Evolutionary conservation across 2,329 filamentous ascomycete species (phyloP), one percentile per base, ranked within the genome.

Genomic region (Penicillium sp.): DNA sequence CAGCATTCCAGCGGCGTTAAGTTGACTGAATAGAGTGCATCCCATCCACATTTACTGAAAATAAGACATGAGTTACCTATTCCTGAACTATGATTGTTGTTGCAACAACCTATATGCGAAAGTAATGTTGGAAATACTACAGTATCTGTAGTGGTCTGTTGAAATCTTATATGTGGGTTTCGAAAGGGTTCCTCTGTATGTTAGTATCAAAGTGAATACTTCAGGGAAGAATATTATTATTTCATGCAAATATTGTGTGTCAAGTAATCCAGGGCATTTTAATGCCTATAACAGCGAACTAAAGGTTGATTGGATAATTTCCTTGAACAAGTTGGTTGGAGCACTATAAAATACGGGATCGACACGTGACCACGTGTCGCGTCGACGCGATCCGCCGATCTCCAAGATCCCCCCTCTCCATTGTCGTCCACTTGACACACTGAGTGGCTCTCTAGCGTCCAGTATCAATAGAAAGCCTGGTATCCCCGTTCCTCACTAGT

Each of bases 341-440:
- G 29, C 27, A 45, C 27, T 33, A 33, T 35, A 19, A 17, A 25
- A 35, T 15, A n/a, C 13, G 17, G n/a, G 2, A 10, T n/a, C 3
- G 3, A 4, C 69, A 70, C 67, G 65, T 69, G 69, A 65, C 29
- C 17, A 48, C 69, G 67, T 65, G 67, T 68, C 61, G 58, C 62
- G 61, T 62, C 57, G 33, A 61, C 65, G 65, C 67, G 68, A 64
- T 49, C 38, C 29, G 23, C 31, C 25, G 43, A 54, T 41, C 37
- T 37, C 40, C 23, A 40, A 37, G n/a, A 13, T 23, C 35, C 27
- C 38, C 19, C 45, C 50, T 29, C n/a, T 46, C 27, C n/a, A 29
- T 27, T 27, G 8, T 27, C 33, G 8, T 37, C 29, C 21, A 45
- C 29, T 53, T 37, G 21, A 31, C 17, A 53, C 17, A 25, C 25